Base-by-base conservation (phyloP, 164 flowering plant genomes). In the Magnolia officinalis region DNA sequence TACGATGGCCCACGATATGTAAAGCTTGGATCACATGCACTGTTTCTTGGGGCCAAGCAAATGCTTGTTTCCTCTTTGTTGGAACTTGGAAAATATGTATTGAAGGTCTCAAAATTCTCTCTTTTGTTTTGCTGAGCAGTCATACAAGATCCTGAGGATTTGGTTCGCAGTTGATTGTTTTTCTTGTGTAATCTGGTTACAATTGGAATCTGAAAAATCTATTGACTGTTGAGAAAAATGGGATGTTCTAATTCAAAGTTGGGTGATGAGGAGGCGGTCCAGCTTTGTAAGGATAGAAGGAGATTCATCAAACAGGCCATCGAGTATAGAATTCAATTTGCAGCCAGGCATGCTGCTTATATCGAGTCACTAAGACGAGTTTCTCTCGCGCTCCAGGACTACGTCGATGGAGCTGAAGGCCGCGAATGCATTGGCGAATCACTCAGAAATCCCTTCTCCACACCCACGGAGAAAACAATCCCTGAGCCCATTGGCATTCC, bases 241-340 rank as follows among this genome's bases (percentile, higher is more conserved):
- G 99, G 99, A 87, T 96, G 99, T 85, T 87, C 96, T 74, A 76
- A 88, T 69, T 96, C 99, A 10, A 96, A 89, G 82, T 74, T 96
- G 72, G 98, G 92, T 67, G 90, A 92, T 76, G 97, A 91, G 77
- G 98, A 94, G 80, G 94, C 89, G 23, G 96, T 94, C 24, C 90
- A 89, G 84, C 90, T 96, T 24, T 96, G 99, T 79, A 94, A 86
- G 77, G 99, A 96, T 79, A 71, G 99, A 66, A 96, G 85, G 79
- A 86, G 71, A 68, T 96, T 91, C 80, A 92, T 94, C 19, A 88
- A 91, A 76, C 90, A 94, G 71, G 99, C 98, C 19, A 87, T 96
- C 20, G 98, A 94, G 82, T 92, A 91, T 2, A 82, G 99, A 79
- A 78, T 78, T 1, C 76, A 80, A 65, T 91, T 92, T 78, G 93